These are phyloP conservation scores for Zarea fungicola DNA, from an alignment of 2,329 filamentous ascomycete species.

Conservation along the genomic window DNA sequence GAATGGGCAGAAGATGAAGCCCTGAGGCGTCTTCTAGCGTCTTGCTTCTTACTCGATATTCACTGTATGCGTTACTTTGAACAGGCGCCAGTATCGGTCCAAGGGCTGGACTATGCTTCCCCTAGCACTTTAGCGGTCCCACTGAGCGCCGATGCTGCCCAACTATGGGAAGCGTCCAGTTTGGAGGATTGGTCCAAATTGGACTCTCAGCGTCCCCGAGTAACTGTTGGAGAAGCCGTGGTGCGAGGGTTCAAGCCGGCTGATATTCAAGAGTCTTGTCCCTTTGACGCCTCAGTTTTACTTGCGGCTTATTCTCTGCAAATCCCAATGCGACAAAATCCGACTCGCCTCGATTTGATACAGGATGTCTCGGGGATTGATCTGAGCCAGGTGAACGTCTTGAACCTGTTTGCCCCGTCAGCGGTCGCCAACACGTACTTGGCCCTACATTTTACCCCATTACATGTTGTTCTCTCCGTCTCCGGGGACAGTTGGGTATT, in stretches of 20 bases:
- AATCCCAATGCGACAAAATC: conserved; percentile 30
- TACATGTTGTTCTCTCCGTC: conserved; percentile 52
- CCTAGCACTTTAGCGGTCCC: conserved; percentile 37
- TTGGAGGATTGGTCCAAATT: conserved; percentile 41
- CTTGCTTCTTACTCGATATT: conserved; percentile 52
- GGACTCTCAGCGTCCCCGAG: conserved; percentile 21
- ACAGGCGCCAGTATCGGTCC: conserved; percentile 32
- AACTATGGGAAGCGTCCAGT: conserved; percentile 45
- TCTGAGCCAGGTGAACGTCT: conserved; percentile 25
- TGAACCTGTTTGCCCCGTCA: conserved; percentile 39
- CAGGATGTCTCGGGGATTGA: conserved; percentile 21
- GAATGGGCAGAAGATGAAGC: conserved; percentile 50
- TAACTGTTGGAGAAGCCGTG: conserved; percentile 24
- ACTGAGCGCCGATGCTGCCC: conserved; percentile 38
- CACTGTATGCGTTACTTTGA: conserved; percentile 52
- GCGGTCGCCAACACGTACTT: conserved; percentile 49
- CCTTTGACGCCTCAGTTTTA: conserved; percentile 37
- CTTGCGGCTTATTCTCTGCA: conserved; percentile 34
- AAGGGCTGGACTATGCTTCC: conserved; percentile 32
- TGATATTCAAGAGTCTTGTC: conserved; percentile 28
- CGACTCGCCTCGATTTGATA: conserved; percentile 22
- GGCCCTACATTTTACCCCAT: conserved; percentile 53
- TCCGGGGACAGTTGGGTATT: conserved; percentile 56
- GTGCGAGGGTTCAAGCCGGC: conserved; percentile 32
- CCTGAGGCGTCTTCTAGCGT: conserved; percentile 47